Evolutionary conservation across 1,139 yeast genomes (phyloP).

Genomic region (Pichia kudriavzevii): DNA sequence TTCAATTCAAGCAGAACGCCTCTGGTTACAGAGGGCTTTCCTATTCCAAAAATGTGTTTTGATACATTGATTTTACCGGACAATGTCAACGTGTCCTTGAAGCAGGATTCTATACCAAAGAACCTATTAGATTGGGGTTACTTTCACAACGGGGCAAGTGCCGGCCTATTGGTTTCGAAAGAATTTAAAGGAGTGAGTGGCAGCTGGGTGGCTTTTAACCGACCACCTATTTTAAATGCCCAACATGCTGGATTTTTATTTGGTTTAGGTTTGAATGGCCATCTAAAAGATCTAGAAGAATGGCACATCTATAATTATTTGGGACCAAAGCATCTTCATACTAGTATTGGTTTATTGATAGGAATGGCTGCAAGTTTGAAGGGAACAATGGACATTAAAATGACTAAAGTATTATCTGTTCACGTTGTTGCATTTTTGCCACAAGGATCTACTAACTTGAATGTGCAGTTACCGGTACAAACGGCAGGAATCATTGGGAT

Average conservation of each 20-base stretch:
- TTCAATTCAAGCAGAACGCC: constrained; percentile 70
- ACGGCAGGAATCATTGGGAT: constrained; percentile 89
- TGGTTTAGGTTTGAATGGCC: constrained; percentile 90
- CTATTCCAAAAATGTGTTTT: constrained; percentile 70
- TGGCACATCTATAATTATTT: constrained; percentile 95
- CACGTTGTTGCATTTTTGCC: constrained; percentile 92
- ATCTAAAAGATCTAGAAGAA: constrained; percentile 73
- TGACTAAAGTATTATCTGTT: constrained; percentile 86
- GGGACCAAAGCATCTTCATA: constrained; percentile 80
- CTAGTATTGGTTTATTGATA: constrained; percentile 77
- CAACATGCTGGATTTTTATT: constrained; percentile 94
- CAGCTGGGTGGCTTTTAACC: constrained; percentile 87
- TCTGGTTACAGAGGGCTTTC: constrained; percentile 75
- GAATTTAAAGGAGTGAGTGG: constrained; percentile 72
- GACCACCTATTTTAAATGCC: constrained; percentile 61
- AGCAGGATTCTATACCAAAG: constrained; percentile 45
- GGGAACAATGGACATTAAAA: constrained; percentile 79
- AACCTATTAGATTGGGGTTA: constrained; percentile 70
- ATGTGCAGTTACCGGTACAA: constrained; percentile 77
- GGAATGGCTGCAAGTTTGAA: constrained; percentile 90
- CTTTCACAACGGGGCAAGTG: constrained; percentile 87
- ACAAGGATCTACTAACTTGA: constrained; percentile 81
- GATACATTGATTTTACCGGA: constrained; percentile 60
- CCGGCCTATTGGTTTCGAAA: constrained; percentile 72
- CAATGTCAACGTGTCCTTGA: constrained; percentile 54